Percentiles rank a stretch among this genome's conserved stretches.
Conservation (phyloP, 768 basidiomycete species). For the Suillus cothurnatus region DNA sequence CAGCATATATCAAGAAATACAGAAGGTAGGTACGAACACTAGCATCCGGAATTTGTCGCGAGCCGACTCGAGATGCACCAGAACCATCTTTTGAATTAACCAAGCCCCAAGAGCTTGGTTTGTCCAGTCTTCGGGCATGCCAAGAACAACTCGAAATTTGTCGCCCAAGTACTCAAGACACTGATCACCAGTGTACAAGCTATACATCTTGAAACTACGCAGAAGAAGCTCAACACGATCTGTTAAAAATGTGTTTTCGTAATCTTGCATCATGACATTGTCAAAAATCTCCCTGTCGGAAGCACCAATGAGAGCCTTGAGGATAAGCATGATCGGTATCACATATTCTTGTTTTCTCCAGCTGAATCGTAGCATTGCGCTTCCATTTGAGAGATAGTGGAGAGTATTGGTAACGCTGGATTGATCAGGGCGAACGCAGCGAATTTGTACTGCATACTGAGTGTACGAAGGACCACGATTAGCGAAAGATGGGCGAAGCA, state of each 20-base stretch:
- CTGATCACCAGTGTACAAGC: conserved; percentile 83
- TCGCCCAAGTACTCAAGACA: conserved; percentile 95
- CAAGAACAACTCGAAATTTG: conserved; percentile 92
- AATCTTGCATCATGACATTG: conserved; percentile 95
- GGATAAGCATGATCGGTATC: conserved; percentile 93
- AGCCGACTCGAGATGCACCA: conserved; percentile 86
- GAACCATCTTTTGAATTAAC: conserved; percentile 81
- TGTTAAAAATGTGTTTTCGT: conserved; percentile 95
- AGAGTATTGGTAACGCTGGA: conserved; percentile 92
- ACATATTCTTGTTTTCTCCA: conserved; percentile 99
- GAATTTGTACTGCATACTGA: conserved; percentile 91
- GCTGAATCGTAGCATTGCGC: conserved; percentile 94
- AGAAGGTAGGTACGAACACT: conserved; percentile 57
- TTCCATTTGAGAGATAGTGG: conserved; percentile 97
- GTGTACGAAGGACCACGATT: conserved; percentile 97
- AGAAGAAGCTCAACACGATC: conserved; percentile 95
- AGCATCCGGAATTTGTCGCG: conserved; percentile 96
- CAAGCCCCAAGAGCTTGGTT: conserved; percentile 80
- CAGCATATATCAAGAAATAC: conserved; percentile 7
- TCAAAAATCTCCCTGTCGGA: conserved; percentile 97
- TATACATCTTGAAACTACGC: conserved; percentile 94
- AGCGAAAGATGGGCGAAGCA: conserved; percentile 87
- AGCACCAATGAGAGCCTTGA: conserved; percentile 90
- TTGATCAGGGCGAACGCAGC: conserved; percentile 92
- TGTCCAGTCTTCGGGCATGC: conserved; percentile 91